Conservation (phyloP, 441 rosid genomes). For the Brassica hybrid region DNA sequence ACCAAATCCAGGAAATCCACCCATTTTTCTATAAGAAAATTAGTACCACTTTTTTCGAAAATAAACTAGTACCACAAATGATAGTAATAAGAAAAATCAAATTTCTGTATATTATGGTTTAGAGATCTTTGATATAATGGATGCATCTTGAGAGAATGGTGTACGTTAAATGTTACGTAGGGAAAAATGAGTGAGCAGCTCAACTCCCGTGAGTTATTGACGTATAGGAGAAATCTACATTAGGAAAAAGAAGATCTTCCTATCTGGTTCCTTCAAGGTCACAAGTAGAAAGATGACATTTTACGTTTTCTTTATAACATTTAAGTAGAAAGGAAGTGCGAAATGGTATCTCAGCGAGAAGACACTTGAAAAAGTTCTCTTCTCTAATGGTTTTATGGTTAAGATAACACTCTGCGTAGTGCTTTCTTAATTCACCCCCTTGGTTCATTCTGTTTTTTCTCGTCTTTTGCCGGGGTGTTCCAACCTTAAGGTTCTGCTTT, state of each 20-base stretch:
- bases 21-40: conserved; percentile 16
- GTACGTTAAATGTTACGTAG: conserved; percentile 1
- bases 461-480: too few species aligned
- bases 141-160: not conserved
- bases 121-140: not conserved
- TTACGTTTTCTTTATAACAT: conserved; percentile 1
- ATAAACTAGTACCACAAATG: not conserved
- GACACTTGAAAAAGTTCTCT: too few species aligned
- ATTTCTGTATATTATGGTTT: not conserved
- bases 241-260: not conserved
- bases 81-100: not conserved
- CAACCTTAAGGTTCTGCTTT: too few species aligned
- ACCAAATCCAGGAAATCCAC: conserved; percentile 6
- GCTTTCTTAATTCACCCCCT: too few species aligned
- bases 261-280: not conserved
- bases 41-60: too few species aligned
- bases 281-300: not conserved
- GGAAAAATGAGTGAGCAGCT: conserved; percentile 2
- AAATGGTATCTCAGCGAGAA: too few species aligned
- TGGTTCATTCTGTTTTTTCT: too few species aligned
- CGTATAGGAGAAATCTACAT: not conserved
- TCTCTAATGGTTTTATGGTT: too few species aligned
- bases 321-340: not conserved
- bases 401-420: too few species aligned
- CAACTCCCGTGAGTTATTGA: conserved; percentile 17